Percentiles rank a stretch among this genome's conserved stretches.
phyloP scores from a whole-genome alignment of 768 basidiomycete genomes.

The Symmetrospora coprosmae region DNA sequence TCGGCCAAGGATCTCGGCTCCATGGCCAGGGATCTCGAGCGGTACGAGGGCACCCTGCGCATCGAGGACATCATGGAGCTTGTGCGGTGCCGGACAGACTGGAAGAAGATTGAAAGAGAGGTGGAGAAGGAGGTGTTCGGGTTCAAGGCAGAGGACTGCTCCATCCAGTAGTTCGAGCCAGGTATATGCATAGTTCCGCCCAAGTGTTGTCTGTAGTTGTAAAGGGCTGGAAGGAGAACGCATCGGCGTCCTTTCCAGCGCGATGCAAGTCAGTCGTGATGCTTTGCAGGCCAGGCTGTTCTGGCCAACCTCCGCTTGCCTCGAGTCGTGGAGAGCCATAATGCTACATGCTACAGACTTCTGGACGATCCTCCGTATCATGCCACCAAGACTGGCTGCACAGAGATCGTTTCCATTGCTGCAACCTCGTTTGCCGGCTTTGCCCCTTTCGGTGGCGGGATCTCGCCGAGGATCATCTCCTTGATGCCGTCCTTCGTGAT shows the following conservation, averaged over 20 bases:
- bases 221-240: no score
- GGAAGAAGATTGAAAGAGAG: slow-evolving; percentile 95
- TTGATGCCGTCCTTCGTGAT: slow-evolving; percentile 76
- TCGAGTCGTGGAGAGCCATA: no score
- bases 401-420: background rate
- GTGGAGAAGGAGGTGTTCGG: slow-evolving; percentile 44
- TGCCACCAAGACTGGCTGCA: background rate
- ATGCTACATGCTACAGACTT: background rate
- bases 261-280: no score
- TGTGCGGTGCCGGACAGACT: slow-evolving; percentile 59
- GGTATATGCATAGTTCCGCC: no score
- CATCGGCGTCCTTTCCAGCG: no score
- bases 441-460: slow-evolving; percentile 6
- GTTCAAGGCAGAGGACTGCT: slow-evolving; percentile 21
- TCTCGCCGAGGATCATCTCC: background rate
- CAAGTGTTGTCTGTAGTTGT: no score
- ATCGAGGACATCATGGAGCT: slow-evolving; percentile 55
- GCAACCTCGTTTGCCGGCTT: background rate
- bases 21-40: slow-evolving; percentile 84
- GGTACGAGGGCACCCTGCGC: slow-evolving; percentile 86
- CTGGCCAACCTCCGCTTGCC: no score
- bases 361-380: background rate
- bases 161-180: no score
- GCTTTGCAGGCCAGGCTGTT: no score
- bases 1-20: slow-evolving; percentile 75